A percentile compares a stretch with the other conserved stretches of the same genome.
Evolutionary conservation across 768 basidiomycete genomes (phyloP).

Genomic region (Tubosaeta sp.): DNA sequence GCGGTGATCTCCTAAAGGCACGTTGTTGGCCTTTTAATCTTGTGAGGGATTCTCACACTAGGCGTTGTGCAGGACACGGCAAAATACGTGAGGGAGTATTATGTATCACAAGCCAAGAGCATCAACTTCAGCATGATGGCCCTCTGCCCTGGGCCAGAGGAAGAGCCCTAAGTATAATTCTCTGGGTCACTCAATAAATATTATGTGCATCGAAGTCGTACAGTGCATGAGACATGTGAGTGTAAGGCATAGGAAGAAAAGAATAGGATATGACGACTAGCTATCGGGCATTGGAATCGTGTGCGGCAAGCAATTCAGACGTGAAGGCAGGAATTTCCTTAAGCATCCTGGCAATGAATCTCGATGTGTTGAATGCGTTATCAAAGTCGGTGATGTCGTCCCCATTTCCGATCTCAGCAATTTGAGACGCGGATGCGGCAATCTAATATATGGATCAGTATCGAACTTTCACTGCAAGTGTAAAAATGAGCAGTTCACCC

Average conservation of each 20-base stretch:
- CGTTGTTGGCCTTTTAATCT: neutral
- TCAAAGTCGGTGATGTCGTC: constrained; percentile 31
- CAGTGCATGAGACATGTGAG: neutral
- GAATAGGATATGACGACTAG: neutral
- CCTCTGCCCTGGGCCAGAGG: constrained; percentile 32
- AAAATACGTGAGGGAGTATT: constrained; percentile 41
- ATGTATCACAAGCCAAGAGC: constrained; percentile 35
- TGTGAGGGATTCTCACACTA: neutral
- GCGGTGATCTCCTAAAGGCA: constrained; percentile 55
- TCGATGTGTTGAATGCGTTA: constrained; percentile 28
- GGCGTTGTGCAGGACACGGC: constrained; percentile 39
- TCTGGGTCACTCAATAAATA: neutral
- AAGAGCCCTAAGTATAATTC: constrained; percentile 8
- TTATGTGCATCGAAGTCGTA: constrained; percentile 2
- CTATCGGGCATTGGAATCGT: constrained; percentile 1
- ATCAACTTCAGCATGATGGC: constrained; percentile 48
- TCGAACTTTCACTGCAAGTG: neutral
- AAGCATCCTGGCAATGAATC: constrained; percentile 29
- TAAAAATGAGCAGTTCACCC: constrained; percentile 14
- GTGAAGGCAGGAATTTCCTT: constrained; percentile 29
- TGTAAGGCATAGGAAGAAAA: neutral
- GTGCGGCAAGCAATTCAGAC: constrained; percentile 26
- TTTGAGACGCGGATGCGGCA: constrained; percentile 28
- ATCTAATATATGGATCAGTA: constrained; percentile 15
- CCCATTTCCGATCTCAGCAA: constrained; percentile 33